Evolutionary conservation across 2,329 filamentous ascomycete genomes (phyloP), one percentile per base, ranked within the genome.

Genomic region (Monosporascus sp.): DNA sequence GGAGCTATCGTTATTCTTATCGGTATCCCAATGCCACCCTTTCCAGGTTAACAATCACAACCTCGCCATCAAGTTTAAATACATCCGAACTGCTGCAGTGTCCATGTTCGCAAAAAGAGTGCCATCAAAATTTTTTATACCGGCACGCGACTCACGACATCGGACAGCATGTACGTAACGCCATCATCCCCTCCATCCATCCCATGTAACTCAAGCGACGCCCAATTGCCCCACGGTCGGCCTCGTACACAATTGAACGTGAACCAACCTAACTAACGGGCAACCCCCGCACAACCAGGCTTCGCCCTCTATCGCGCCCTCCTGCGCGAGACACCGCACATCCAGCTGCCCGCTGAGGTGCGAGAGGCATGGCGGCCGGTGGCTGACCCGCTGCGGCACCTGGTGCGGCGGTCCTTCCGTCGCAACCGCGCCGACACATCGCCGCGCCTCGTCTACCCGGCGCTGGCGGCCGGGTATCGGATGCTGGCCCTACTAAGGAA

Each of bases 281-380:
- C 37, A 53, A 31, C n/a, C 45, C 22, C 36, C 38, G 9, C 9
- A 22, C 7, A 26, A 22, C 20, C 59, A 86, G 85, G 83, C 65
- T 78, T 89, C 58, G 86, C 88, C 49, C 82, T 93, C 48, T 92
- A 87, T 72, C 81, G 86, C 57, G 84, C 87, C 37, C 81, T 93
- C 52, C 72, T 91, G 50, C 77, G 77, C 57, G 79, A 83, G 70
- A 83, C 77, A 54, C 68, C 73, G 31, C 73, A 69, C 41, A 71
- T 87, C 36, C 71, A 78, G 1, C 70, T 89, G 2, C 77, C 81
- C 1, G 62, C 74, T 64, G 73, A 81, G 47, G 63, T 80, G 20
- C 62, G 66, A 7, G 57, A 62, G 1, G 65, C 59, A 50, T 66
- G 65, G 51, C 58, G 58, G 49, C 55, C 44, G 9, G 14, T 46